phyloP scores from a whole-genome alignment of 352 stramenopile species.

The Pythium aquatile region DNA sequence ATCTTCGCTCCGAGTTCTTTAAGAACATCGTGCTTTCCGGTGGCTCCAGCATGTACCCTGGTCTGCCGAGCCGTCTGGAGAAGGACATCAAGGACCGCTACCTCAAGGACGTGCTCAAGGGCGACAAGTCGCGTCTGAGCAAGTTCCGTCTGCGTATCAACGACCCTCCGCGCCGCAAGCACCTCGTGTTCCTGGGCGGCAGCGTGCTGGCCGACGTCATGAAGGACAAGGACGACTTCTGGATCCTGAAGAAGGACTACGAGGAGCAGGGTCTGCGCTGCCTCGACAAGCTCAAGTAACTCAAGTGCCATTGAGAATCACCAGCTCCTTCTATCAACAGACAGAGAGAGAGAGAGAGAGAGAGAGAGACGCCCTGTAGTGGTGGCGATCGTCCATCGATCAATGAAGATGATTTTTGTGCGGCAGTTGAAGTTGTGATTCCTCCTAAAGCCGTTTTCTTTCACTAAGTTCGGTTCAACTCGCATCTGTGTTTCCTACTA shows the following conservation, averaged over 20 bases:
- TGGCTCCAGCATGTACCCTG: constrained; percentile 96
- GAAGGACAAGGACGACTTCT: constrained; percentile 93
- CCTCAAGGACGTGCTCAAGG: constrained; percentile 83
- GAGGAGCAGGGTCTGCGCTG: constrained; percentile 91
- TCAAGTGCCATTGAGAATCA: not conserved
- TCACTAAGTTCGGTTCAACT: constrained; percentile 4
- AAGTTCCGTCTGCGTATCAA: constrained; percentile 95
- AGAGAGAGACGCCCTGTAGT: not conserved
- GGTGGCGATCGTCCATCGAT: not conserved
- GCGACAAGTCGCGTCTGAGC: constrained; percentile 85
- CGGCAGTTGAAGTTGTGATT: constrained; percentile 7
- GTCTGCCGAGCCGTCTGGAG: constrained; percentile 90
- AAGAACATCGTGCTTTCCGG: constrained; percentile 97
- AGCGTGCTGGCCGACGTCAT: constrained; percentile 94
- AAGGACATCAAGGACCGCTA: constrained; percentile 90
- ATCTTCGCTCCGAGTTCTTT: constrained; percentile 95
- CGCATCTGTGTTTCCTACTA: not conserved
- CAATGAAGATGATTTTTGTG: constrained; percentile 6
- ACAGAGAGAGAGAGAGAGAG: not conserved
- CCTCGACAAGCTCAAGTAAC: constrained; percentile 75
- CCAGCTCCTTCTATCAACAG: not conserved
- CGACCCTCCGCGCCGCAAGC: constrained; percentile 94
- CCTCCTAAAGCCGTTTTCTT: not conserved
- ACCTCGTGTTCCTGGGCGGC: constrained; percentile 94
- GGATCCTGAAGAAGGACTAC: constrained; percentile 94